These are phyloP conservation scores for Spathaspora sp. DNA, from an alignment of 805 yeast species.

Conservation along the genomic window DNA sequence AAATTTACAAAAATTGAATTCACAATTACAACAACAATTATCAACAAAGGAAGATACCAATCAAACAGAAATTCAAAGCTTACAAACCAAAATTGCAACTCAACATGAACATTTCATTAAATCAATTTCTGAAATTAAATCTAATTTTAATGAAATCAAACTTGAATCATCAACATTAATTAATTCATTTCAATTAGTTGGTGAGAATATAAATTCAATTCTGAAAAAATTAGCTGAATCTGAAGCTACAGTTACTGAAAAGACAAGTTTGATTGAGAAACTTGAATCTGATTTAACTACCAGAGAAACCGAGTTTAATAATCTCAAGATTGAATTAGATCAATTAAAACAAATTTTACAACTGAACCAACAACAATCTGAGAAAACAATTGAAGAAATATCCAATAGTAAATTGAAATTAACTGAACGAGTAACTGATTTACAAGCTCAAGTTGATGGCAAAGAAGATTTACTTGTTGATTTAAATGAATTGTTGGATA, in stretches of 20 bases:
- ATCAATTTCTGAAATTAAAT: background rate
- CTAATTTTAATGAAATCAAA: background rate
- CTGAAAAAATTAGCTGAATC: background rate
- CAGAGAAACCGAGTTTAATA: background rate
- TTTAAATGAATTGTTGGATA: background rate
- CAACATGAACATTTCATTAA: background rate
- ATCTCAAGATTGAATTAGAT: background rate
- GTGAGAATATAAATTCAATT: background rate
- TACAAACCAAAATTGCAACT: background rate
- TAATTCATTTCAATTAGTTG: background rate
- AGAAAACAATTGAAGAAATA: background rate
- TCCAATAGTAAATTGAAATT: background rate
- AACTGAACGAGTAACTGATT: constrained; percentile 2
- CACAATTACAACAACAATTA: background rate
- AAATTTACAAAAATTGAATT: background rate
- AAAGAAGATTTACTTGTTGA: background rate
- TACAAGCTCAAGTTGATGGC: background rate
- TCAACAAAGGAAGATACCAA: background rate
- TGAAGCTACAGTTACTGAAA: background rate
- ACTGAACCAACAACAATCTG: background rate
- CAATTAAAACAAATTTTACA: background rate
- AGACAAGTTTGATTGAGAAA: background rate
- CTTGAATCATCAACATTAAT: background rate
- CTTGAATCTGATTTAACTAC: background rate
- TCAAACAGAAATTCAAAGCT: background rate